These are phyloP conservation scores for Penicillium ochrochloron DNA, from an alignment of 495 filamentous ascomycete species.

Conservation along the genomic window DNA sequence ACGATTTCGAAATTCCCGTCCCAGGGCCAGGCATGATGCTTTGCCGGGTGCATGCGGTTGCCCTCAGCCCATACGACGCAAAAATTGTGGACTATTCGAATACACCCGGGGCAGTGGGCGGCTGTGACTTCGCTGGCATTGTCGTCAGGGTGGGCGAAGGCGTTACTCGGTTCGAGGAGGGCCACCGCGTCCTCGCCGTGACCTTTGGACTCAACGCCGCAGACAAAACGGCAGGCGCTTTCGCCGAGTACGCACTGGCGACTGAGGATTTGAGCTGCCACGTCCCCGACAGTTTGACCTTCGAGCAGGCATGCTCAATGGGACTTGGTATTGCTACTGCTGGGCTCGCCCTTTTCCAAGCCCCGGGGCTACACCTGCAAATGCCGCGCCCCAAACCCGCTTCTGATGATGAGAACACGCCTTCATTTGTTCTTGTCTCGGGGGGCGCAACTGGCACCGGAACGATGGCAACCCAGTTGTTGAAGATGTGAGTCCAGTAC, in stretches of 20 bases:
- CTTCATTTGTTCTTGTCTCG: no score
- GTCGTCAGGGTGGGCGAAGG: not conserved
- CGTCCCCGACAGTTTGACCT: not conserved
- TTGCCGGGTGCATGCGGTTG: not conserved
- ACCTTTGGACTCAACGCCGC: no score
- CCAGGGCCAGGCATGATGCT: not conserved
- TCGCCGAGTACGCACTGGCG: slow-evolving; percentile 1
- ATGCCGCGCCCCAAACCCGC: no score
- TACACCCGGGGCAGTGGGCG: not conserved
- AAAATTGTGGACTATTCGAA: not conserved
- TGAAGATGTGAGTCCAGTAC: no score
- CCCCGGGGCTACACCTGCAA: no score
- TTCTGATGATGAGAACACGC: no score
- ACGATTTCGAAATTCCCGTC: no score
- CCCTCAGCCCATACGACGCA: not conserved
- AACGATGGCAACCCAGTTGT: no score
- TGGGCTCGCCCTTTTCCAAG: not conserved
- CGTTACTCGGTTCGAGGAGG: not conserved
- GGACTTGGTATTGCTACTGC: not conserved
- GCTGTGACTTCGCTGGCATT: slow-evolving; percentile 6
- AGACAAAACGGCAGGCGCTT: not conserved
- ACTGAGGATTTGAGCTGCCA: not conserved
- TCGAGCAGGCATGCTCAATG: not conserved
- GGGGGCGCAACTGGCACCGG: no score
- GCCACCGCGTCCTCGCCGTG: no score